Conservation (phyloP, 1,284 basidiomycete species). For the Malassezia pachydermatis region DNA sequence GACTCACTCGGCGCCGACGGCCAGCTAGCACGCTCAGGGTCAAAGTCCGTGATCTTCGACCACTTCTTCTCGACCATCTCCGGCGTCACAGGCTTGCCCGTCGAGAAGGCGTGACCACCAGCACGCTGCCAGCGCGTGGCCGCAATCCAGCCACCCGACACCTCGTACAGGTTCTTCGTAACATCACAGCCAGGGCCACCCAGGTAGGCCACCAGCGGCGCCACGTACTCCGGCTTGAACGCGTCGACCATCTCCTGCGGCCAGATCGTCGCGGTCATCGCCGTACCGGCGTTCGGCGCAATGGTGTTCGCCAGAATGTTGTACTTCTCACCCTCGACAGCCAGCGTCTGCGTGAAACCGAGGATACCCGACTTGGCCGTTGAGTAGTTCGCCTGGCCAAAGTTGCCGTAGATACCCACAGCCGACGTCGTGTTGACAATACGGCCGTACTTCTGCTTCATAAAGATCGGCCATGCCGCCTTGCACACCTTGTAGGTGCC, state of each 20-base stretch:
- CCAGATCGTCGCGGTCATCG: conserved; percentile 54
- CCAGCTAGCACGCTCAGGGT: conserved; percentile 43
- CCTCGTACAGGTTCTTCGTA: conserved; percentile 72
- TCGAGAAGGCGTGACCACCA: conserved; percentile 55
- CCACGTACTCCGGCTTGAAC: conserved; percentile 89
- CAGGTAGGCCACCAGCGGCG: conserved; percentile 81
- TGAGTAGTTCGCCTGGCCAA: conserved; percentile 70
- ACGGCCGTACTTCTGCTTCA: conserved; percentile 91
- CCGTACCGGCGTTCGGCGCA: conserved; percentile 69
- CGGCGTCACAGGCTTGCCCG: conserved; percentile 34
- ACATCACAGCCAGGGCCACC: conserved; percentile 67
- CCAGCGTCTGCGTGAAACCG: conserved; percentile 77
- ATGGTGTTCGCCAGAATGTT: conserved; percentile 78
- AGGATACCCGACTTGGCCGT: conserved; percentile 87
- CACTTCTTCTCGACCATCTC: conserved; percentile 42
- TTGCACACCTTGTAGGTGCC: conserved; percentile 60
- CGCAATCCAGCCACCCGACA: conserved; percentile 83
- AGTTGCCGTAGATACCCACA: conserved; percentile 85
- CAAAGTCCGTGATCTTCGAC: conserved; percentile 40
- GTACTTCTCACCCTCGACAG: conserved; percentile 83
- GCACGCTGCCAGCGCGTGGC: conserved; percentile 87
- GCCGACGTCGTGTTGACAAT: conserved; percentile 88
- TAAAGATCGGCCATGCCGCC: conserved; percentile 93
- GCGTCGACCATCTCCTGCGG: conserved; percentile 85
- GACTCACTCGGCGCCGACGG: conserved; percentile 37